Evolutionary conservation across 2,329 filamentous ascomycete species (phyloP), one percentile per base, ranked within the genome.

Genomic region (Talaromyces albobiverticillius): DNA sequence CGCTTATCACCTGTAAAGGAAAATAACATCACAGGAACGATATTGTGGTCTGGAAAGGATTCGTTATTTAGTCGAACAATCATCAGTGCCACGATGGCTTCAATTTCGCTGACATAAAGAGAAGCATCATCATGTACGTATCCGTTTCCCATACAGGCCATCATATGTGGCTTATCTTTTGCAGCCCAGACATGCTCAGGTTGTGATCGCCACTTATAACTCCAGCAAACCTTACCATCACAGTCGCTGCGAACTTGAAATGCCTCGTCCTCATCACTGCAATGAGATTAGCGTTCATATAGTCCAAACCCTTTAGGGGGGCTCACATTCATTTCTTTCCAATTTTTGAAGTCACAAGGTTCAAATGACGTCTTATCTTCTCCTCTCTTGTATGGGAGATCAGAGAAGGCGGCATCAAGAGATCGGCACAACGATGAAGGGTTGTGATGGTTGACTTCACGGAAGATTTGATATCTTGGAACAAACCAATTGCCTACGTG

Each of bases 91-190:
- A 23, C 29, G 3, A 47, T 47, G 16, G 32, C 9, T 34, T 47
- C 9, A 14, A 47, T 23, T 22, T 47, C 45, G 45, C 25, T 18
- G 18, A 47, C 45, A 13, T 32, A 34, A 32, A 47, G 45, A 22
- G 3, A 4, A 47, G 20, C 7, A 13, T 34, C 29, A 26, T 47
- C 29, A 34, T 47, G 26, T 32, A 2, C 4, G n/a, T 47, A 34
- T 14, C 16, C 4, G 26, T 32, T n/a, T 34, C 1, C 14, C 29
- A 47, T 34, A 10, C 8, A 20, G 22, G 29, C 29, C 29, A 47
- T 23, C 45, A 46, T 34, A 16, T 46, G 45, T 11, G 45, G 25
- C 26, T 13, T 47, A n/a, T 47, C 45, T 47, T 4, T 47, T 47
- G 45, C 13, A 14, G 11, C 11, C 32, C 32, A 34, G 10, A n/a